phyloP scores from a whole-genome alignment of 2,329 filamentous ascomycete species.

The Penicillium sp. region DNA sequence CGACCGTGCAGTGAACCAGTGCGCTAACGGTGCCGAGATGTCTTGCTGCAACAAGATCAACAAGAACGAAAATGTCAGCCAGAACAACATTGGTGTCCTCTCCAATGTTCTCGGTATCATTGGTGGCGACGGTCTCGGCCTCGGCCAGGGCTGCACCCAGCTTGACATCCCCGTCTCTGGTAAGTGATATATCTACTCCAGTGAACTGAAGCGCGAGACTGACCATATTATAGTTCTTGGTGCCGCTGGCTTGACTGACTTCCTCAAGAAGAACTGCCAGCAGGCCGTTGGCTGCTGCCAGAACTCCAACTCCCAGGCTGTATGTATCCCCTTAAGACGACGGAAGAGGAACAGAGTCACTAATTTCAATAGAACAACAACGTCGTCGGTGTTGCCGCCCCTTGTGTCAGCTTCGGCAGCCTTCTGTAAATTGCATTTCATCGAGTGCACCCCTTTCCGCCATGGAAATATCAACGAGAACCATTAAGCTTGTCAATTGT shows the following conservation, averaged over 20 bases:
- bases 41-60: slow-evolving; percentile 33
- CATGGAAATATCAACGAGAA: neutral
- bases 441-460: neutral
- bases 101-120: slow-evolving; percentile 25
- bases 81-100: slow-evolving; percentile 23
- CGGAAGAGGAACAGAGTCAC: neutral
- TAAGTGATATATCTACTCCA: slow-evolving; percentile 11
- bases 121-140: slow-evolving; percentile 26
- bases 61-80: slow-evolving; percentile 21
- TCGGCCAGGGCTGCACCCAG: slow-evolving; percentile 30
- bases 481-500: neutral
- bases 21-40: slow-evolving; percentile 24
- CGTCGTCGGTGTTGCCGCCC: slow-evolving; percentile 29
- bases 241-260: slow-evolving; percentile 15
- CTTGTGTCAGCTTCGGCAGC: slow-evolving; percentile 32
- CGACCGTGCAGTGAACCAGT: slow-evolving; percentile 21
- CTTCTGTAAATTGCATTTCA: slow-evolving; percentile 26
- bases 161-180: slow-evolving; percentile 26
- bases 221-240: slow-evolving; percentile 12
- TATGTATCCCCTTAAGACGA: slow-evolving; percentile 6
- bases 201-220: neutral
- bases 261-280: slow-evolving; percentile 31
- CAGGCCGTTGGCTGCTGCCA: slow-evolving; percentile 34
- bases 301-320: slow-evolving; percentile 22
- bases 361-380: slow-evolving; percentile 23